Evolutionary conservation across 805 yeast species (phyloP), one percentile per base, ranked within the genome.

Genomic region (Lipomyces oligophaga): DNA sequence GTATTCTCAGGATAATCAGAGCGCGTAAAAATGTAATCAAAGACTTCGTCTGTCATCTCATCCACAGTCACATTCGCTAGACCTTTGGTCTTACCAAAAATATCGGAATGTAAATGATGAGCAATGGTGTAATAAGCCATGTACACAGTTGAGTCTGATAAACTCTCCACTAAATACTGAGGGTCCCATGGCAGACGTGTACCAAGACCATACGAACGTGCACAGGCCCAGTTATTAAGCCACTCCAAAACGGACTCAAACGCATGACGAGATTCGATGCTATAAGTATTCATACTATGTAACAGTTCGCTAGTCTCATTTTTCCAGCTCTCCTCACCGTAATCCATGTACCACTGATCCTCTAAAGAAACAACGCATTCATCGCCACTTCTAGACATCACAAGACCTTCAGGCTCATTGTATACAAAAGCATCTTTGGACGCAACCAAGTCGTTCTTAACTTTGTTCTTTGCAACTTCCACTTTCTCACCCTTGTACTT

Each of bases 221-320:
- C 86, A 49, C 93, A 86, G 42, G 98, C 97, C 98, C 98, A 93
- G 74, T 88, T 89, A 72, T 83, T 85, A 63, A 93, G 79, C 98
- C 98, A 93, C 58, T 83, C 94, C 62, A 93, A 75, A 48, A 85
- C 95, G 67, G 88, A 89, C 69, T 88, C 96, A 61, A 93, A 90
- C 5, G 94, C 96, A 63, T 90, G 80, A 61, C 83, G 77, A 34
- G 94, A 85, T 71, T 89, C 97, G 40, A 81, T 73, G 43, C 82
- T 75, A 73, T 77, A 90, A 8, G 89, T 77, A 65, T 84, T 78
- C 90, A 93, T 81, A 49, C 68, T 65, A 38, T 74, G 75, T 52
- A 93, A 75, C 66, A 95, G 83, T 60, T 83, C 93, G 54, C 80
- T 70, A 43, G 96, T 94, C 64, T 77, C 79, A 13, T 73, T 68